A percentile compares a stretch with the other conserved stretches of the same genome.
Evolutionary conservation across 73 alveolate genomes (phyloP).

Genomic region (Uronychia setigera): DNA sequence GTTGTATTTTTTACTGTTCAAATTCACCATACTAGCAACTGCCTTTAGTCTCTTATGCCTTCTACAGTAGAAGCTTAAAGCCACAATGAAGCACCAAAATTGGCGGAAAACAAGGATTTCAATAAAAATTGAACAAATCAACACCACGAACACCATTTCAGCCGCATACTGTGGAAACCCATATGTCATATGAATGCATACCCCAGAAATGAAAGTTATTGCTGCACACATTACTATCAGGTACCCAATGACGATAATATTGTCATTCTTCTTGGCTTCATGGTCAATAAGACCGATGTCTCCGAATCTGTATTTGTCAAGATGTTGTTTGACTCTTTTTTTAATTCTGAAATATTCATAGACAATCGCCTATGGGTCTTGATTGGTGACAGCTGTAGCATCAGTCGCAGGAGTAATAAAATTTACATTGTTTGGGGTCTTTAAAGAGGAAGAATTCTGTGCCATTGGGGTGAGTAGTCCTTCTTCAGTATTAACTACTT

Average conservation of each 20-base stretch:
- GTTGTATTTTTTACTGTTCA: not conserved
- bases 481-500: no score
- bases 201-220: not conserved
- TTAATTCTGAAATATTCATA: no score
- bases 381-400: no score
- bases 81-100: not conserved
- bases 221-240: not conserved
- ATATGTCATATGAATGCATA: not conserved
- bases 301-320: constrained; percentile 2
- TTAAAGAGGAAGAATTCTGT: no score
- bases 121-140: not conserved
- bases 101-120: constrained; percentile 4
- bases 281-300: constrained; percentile 3
- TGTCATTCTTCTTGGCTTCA: constrained; percentile 10
- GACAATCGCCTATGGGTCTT: no score
- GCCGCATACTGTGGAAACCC: not conserved
- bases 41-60: no score
- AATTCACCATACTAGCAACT: no score
- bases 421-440: no score
- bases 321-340: not conserved
- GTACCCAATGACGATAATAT: not conserved
- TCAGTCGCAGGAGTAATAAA: no score
- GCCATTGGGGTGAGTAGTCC: no score
- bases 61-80: no score
- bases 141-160: not conserved